Evolutionary conservation across 495 filamentous ascomycete species (phyloP), one percentile per base, ranked within the genome.

Genomic region (Parmelia sp.): DNA sequence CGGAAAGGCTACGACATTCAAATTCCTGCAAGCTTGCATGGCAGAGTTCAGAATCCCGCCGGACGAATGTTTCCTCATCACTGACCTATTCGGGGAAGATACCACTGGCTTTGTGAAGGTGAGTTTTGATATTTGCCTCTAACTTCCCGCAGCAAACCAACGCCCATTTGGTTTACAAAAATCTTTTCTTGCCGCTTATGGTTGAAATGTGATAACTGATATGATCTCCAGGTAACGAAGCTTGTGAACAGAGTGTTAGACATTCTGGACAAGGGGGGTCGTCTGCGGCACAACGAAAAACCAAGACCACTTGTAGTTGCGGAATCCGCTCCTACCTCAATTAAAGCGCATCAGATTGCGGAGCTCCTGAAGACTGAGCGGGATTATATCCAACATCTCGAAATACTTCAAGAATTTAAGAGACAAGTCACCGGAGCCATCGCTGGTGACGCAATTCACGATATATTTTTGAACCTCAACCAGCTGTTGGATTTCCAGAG

Each of bases 71-170:
- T 98, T 97, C 72, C 84, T 96, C 68, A 88, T 97, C 66, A 88
- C 85, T 62, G 93, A 98, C 73, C 78, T 98, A 4, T 92, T 94
- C 73, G 91, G 91, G 9, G 88, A 92, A 63, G 93, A 96, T 76
- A 98, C 94, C 0, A 96, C 92, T 35, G 94, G 94, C 2, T 97
- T 98, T 73, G 93, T 96, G 61, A 98, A 97, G 84, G 89, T 90
- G 71, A 72, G 80, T 62, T 29, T 35, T 57, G 59, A 49, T 63
- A 60, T 29, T 23, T 23, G 17, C 21, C 3, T 39, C 58, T 5
- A 6, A 9, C 21, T 33, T 33, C 17, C 29, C 3, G 21, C 29
- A 1, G 17, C 29, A 55, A 10, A 55, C 15, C 29, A 35, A 55
- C 15, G n/a, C 35, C 23, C n/a, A 19, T 58, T 55, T 55, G 29